Conservation (phyloP, 129 eudicot genomes). For the Smallanthus sonchifolius region DNA sequence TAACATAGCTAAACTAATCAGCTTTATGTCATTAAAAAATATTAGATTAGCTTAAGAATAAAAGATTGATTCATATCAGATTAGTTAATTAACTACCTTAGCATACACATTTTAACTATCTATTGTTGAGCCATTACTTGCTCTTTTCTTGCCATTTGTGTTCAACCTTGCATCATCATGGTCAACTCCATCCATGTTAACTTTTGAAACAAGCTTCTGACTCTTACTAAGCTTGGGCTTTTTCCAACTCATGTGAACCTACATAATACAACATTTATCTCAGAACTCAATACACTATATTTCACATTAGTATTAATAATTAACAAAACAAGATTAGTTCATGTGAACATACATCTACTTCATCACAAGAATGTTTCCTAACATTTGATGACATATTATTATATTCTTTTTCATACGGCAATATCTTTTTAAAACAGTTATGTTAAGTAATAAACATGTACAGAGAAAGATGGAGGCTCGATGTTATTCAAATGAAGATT, state of each 20-base stretch:
- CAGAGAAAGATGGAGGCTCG: too few species aligned
- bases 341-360: conserved; percentile 37
- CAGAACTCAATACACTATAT: not conserved
- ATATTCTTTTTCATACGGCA: too few species aligned
- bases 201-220: conserved; percentile 15
- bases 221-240: conserved; percentile 32
- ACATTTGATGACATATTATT: conserved; percentile 17
- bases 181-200: not conserved
- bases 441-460: too few species aligned
- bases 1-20: not conserved
- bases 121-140: conserved; percentile 50
- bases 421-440: too few species aligned
- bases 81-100: conserved; percentile 38
- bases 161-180: conserved; percentile 30
- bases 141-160: conserved; percentile 45
- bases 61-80: not conserved
- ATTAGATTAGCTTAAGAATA: not conserved
- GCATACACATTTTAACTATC: conserved; percentile 79
- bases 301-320: not conserved
- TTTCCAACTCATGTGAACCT: too few species aligned
- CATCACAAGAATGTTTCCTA: conserved; percentile 41
- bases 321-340: not conserved
- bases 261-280: not conserved
- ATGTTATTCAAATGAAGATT: too few species aligned
- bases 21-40: not conserved